These are phyloP conservation scores for Apiotrichum laibachii DNA, from an alignment of 1,284 basidiomycete genomes.

Conservation along the genomic window DNA sequence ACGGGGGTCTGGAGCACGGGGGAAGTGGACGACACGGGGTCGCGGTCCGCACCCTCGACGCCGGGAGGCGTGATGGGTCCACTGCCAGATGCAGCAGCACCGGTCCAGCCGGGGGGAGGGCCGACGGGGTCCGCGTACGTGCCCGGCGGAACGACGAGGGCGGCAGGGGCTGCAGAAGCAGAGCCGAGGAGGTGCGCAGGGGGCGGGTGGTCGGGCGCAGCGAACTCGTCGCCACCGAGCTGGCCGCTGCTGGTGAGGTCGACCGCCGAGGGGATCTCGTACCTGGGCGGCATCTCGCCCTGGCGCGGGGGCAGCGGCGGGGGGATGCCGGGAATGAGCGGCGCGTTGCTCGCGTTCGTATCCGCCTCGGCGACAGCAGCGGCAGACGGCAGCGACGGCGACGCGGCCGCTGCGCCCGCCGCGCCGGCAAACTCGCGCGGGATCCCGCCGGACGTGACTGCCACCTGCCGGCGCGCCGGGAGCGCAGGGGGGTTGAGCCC, in stretches of 20 bases:
- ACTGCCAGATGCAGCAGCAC: not conserved
- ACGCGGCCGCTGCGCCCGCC: too few species aligned
- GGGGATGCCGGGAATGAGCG: not conserved
- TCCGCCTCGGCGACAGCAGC: not conserved
- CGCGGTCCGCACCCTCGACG: too few species aligned
- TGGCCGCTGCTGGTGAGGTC: not conserved
- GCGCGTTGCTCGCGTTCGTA: not conserved
- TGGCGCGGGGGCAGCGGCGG: conserved; percentile 5
- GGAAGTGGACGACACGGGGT: not conserved
- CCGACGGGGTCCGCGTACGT: not conserved
- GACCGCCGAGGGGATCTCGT: not conserved
- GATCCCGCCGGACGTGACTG: too few species aligned
- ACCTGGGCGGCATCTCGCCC: conserved; percentile 1
- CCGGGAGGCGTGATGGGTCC: too few species aligned
- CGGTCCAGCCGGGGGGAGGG: not conserved
- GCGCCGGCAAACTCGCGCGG: too few species aligned
- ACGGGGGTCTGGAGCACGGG: not conserved
- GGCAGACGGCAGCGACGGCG: too few species aligned
- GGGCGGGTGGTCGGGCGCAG: not conserved
- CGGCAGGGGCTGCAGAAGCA: too few species aligned
- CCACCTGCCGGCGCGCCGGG: conserved; percentile 19
- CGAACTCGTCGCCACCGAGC: not conserved
- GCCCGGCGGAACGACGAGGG: too few species aligned
- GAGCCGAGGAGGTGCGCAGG: too few species aligned
- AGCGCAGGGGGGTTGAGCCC: conserved; percentile 38